These are phyloP conservation scores for Rostrohypoxylon terebratum DNA, from an alignment of 495 filamentous ascomycete genomes.

Conservation along the genomic window DNA sequence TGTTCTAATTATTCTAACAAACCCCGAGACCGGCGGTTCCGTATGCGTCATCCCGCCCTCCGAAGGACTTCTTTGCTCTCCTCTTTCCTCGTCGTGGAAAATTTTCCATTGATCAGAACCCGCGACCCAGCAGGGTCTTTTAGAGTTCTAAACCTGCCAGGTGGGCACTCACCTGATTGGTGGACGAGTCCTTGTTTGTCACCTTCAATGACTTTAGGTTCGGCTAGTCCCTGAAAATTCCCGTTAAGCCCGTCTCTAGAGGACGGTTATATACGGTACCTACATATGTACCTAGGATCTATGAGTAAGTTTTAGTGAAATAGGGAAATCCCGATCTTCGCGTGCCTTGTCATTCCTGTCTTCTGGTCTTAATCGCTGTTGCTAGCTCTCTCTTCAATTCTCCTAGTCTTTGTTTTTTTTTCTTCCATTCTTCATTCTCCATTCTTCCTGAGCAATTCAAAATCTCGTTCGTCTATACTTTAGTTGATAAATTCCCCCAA, in stretches of 20 bases:
- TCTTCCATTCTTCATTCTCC: too few relatives aligned
- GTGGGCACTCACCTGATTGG: conserved; percentile 35
- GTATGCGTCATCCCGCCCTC: conserved; percentile 40
- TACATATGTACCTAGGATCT: not conserved
- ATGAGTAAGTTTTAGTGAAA: conserved; percentile 25
- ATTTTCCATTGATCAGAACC: conserved; percentile 34
- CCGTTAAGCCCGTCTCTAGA: not conserved
- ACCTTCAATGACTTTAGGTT: conserved; percentile 17
- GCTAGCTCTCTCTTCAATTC: not conserved
- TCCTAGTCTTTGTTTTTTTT: not conserved
- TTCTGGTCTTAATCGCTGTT: not conserved
- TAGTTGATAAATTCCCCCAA: not conserved
- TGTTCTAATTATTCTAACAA: not conserved
- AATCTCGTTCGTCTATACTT: not conserved
- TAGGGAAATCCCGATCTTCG: conserved; percentile 19
- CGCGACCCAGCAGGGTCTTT: conserved; percentile 6
- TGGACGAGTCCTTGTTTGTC: conserved; percentile 25
- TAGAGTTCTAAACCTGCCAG: conserved; percentile 27
- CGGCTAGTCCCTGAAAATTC: conserved; percentile 28
- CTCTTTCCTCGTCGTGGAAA: conserved; percentile 13
- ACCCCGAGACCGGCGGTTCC: conserved; percentile 42
- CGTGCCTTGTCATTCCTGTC: conserved; percentile 12
- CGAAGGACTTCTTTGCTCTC: conserved; percentile 17
- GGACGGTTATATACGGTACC: conserved; percentile 27
- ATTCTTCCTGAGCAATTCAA: not conserved